Base-by-base conservation (phyloP, 164 flowering plant genomes). In the Pachysandra terminalis region DNA sequence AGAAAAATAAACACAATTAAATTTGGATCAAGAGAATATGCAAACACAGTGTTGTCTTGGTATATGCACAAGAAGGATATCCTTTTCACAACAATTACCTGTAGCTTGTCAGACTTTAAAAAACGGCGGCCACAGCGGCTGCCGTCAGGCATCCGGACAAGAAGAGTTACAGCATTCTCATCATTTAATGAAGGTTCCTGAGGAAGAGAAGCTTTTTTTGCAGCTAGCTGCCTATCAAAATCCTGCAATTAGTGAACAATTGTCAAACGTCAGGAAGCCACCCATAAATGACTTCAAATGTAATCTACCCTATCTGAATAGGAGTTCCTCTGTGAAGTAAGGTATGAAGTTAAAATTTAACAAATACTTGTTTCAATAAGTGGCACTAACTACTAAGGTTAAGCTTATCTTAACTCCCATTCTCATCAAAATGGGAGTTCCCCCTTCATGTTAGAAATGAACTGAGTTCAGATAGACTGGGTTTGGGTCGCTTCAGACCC, bases 141-240 rank as follows among this genome's bases (percentile, higher is more conserved):
- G 4, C 99, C 97, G 86, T 95, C 93, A 23, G 99, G 98, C 99
- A 92, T 92, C 60, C 89, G 76, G 60, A 92, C 88, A 68, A 87
- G 86, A 61, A 95, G 93, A 27, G 86, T 90, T 19, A 95, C 84
- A 55, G 89, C 87, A 83, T 83, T 86, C 58, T 87, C 96, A 78
- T 89, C 87, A 78, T 89, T 87, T 17, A 78, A 15, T 51, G 87
- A 64, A 37, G 99, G 98, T 73, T 95, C 97, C 65, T 72, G 84
- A 37, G 96, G 97, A 66, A 95, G 87, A 51, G 96, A 86, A 71
- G 93, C 92, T 78, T 92, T 88, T 73, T 92, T 92, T 68, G 88
- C 87, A 19, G 83, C 94, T 66, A 95, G 74, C 65, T 77, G 82
- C 70, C 91, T 87, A 79, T 90, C 91, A 67, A 85, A 68, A 67